These are phyloP conservation scores for Mucor mucedo DNA, from an alignment of 371 early-diverging fungal genomes.

Conservation along the genomic window DNA sequence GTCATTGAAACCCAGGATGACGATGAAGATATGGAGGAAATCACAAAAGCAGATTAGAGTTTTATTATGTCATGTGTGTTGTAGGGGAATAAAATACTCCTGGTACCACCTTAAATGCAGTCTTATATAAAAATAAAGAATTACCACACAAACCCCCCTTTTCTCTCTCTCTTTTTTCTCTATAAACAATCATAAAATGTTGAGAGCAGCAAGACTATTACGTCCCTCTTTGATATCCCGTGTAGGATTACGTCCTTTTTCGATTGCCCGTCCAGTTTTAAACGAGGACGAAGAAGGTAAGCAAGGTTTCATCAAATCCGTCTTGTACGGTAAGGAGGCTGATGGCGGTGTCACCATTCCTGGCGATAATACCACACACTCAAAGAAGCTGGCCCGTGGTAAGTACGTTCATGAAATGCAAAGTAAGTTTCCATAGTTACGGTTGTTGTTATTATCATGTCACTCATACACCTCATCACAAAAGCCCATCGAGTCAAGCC, in stretches of 20 bases:
- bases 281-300: conserved; percentile 13
- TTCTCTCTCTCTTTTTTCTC: conserved; percentile 8
- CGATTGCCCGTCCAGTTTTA: background rate
- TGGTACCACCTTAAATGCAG: conserved; percentile 16
- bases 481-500: conserved; percentile 78
- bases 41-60: conserved; percentile 12
- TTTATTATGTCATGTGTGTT: conserved; percentile 17
- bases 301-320: conserved; percentile 57
- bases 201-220: conserved; percentile 1
- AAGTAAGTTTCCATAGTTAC: conserved; percentile 49
- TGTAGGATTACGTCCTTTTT: conserved; percentile 7
- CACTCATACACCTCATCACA: too few species aligned
- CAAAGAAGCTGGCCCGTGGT: conserved; percentile 81
- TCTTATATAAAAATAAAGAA: conserved; percentile 8
- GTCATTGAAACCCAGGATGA: conserved; percentile 13
- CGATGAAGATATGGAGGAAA: conserved; percentile 21
- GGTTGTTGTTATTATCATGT: background rate
- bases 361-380: conserved; percentile 66
- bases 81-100: conserved; percentile 1
- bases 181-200: background rate
- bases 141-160: background rate
- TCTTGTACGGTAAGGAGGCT: conserved; percentile 68
- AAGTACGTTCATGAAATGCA: conserved; percentile 90
- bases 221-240: background rate
- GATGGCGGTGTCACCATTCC: conserved; percentile 37